Evolutionary conservation across 139 green algal genomes (phyloP), one percentile per base, ranked within the genome.

Genomic region (Penium margaritaceum): DNA sequence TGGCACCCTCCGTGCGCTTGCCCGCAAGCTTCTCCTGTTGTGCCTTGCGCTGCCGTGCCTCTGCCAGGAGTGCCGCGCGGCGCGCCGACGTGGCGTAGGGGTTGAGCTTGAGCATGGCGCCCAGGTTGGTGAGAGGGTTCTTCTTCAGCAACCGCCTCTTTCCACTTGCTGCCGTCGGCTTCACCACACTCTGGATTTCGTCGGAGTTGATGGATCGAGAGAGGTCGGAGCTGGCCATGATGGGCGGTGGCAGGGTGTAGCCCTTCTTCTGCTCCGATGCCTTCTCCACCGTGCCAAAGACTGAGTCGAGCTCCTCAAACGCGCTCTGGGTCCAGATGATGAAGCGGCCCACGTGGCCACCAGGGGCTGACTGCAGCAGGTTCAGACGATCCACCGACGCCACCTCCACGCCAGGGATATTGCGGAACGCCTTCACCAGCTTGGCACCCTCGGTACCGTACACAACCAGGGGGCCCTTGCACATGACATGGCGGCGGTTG

Each of bases 81-180:
- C 75, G 24, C 30, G 34, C 60, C 5, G 81, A 76, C 71, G 90
- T 91, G 67, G 92, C 92, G 74, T 96, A 95, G 14, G 94, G 94
- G 89, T 99, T 98, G 76, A 99, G 90, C 87, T 95, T 95, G 62
- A 96, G 75, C 85, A 99, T 86, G 39, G 90, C 90, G 54, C 87
- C 88, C 81, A 96, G 78, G 90, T 99, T 98, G 83, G 91, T 92
- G 61, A 99, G 84, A 2, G 94, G 94, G 88, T 99, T 99, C 87
- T 96, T 96, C 89, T 97, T 97, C 34, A 97, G 87, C 1, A 89
- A 78, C 0, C 69, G 57, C 67, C 74, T 78, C 51, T 82, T 82
- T 21, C 39, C 65, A 14, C 60, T 53, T n/a, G 78, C 63, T 85
- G 91, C 91, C 44, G 87, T 83, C 19, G 88, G 60, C 24, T 77